phyloP scores from a whole-genome alignment of 1,139 yeast genomes.

The Diutina catenulata region DNA sequence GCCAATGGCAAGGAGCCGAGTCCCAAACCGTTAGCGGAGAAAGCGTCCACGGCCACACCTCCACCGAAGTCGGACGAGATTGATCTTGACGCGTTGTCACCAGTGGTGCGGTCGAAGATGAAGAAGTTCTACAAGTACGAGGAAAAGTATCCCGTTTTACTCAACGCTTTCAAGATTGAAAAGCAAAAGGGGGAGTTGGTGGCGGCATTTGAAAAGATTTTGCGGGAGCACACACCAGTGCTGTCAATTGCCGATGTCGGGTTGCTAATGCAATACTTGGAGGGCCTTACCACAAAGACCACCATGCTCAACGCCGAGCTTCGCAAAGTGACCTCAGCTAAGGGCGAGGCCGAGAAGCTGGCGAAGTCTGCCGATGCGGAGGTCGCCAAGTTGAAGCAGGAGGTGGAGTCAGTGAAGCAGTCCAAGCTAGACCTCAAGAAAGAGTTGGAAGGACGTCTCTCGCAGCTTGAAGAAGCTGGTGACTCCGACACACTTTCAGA shows the following conservation, averaged over 20 bases:
- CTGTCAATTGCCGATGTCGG: conserved; percentile 63
- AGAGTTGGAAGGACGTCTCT: neutral
- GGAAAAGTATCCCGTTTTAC: conserved; percentile 70
- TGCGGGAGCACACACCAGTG: conserved; percentile 75
- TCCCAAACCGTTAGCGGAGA: neutral
- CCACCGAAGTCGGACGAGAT: conserved; percentile 10
- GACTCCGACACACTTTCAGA: no score
- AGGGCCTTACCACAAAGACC: conserved; percentile 52
- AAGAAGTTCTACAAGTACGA: conserved; percentile 80
- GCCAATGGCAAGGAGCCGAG: neutral
- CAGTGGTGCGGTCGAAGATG: conserved; percentile 47
- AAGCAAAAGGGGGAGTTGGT: conserved; percentile 57
- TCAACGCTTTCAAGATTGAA: conserved; percentile 77
- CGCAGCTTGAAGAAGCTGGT: neutral
- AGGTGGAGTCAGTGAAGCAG: conserved; percentile 9
- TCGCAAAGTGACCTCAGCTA: conserved; percentile 12
- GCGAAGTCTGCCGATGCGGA: conserved; percentile 10
- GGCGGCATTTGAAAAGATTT: conserved; percentile 53
- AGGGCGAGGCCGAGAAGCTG: conserved; percentile 11
- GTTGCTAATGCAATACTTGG: conserved; percentile 56
- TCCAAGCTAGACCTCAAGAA: conserved; percentile 8
- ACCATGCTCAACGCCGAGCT: conserved; percentile 45
- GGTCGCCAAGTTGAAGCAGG: conserved; percentile 7
- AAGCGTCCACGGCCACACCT: neutral
- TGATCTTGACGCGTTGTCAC: conserved; percentile 35